Conservation (phyloP, 116 monocot species). For the Zostera marina region DNA sequence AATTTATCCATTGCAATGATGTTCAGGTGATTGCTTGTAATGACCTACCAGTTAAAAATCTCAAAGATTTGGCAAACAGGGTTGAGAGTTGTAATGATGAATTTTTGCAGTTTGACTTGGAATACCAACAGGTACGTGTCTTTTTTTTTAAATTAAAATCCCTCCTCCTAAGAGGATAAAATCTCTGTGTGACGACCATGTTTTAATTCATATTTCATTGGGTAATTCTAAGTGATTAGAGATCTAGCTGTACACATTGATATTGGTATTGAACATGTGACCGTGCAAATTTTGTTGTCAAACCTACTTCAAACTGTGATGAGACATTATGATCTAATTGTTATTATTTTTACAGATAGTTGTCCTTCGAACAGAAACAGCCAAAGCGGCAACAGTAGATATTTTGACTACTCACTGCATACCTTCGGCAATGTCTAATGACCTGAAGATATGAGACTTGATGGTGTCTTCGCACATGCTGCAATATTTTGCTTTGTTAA, state of each 20-base stretch:
- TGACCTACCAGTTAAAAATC: conserved; percentile 74
- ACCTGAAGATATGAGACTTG: conserved; percentile 30
- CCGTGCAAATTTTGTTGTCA: not conserved
- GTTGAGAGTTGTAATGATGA: conserved; percentile 66
- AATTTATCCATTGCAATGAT: not conserved
- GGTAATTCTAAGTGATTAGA: too few relatives aligned
- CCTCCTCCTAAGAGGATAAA: too few relatives aligned
- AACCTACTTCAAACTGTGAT: not conserved
- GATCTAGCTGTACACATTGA: too few relatives aligned
- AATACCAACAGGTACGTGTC: conserved; percentile 69
- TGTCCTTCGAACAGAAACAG: conserved; percentile 58
- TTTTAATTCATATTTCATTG: too few relatives aligned
- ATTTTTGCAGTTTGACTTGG: conserved; percentile 83
- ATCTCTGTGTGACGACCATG: too few relatives aligned
- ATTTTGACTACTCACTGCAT: conserved; percentile 83
- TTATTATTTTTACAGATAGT: conserved; percentile 41
- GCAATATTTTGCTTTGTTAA: too few relatives aligned
- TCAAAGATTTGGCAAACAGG: conserved; percentile 67
- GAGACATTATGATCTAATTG: not conserved
- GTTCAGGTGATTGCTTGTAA: conserved; percentile 69
- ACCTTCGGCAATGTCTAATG: conserved; percentile 80
- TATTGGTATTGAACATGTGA: too few relatives aligned
- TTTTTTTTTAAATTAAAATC: too few relatives aligned
- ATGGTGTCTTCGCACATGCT: too few relatives aligned
- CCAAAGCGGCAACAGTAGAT: conserved; percentile 74